These are phyloP conservation scores for Aspergillus candidus DNA, from an alignment of 2,329 filamentous ascomycete species.

Conservation along the genomic window DNA sequence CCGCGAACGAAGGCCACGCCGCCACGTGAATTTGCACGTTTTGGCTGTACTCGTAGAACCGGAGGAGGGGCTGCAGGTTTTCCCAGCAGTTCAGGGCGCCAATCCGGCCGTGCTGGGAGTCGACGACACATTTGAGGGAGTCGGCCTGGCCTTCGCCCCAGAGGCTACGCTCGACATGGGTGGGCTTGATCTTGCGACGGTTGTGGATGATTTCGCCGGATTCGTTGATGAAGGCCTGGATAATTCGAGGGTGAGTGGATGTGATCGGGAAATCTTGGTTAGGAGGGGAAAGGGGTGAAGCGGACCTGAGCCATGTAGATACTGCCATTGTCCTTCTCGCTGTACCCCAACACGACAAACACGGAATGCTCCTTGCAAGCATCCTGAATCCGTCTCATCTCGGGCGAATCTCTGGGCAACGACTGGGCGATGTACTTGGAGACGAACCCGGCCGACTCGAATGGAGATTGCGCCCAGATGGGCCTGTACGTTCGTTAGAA, in stretches of 20 bases:
- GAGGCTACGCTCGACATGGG: slow-evolving; percentile 44
- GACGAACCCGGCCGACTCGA: slow-evolving; percentile 1
- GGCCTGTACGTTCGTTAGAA: no score
- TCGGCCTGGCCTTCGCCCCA: slow-evolving; percentile 39
- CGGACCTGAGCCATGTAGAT: slow-evolving; percentile 36
- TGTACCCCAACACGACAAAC: slow-evolving; percentile 38
- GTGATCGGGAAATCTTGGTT: no score
- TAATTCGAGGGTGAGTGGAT: no score
- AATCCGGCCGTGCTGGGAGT: slow-evolving; percentile 29
- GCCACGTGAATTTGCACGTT: slow-evolving; percentile 42
- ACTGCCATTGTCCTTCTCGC: slow-evolving; percentile 31
- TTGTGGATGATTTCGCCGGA: slow-evolving; percentile 35
- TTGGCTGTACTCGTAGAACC: slow-evolving; percentile 39
- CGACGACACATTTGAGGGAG: slow-evolving; percentile 34
- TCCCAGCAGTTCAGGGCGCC: slow-evolving; percentile 43
- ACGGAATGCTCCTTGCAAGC: slow-evolving; percentile 31
- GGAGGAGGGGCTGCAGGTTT: slow-evolving; percentile 44
- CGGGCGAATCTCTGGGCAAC: slow-evolving; percentile 9
- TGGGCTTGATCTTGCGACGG: slow-evolving; percentile 48
- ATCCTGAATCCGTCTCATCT: slow-evolving; percentile 33
- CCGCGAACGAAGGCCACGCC: slow-evolving; percentile 36
- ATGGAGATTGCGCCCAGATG: no score
- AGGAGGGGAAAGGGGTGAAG: no score
- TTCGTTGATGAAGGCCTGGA: slow-evolving; percentile 39
- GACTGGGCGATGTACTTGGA: slow-evolving; percentile 3